A percentile compares a stretch with the other conserved stretches of the same genome.
These are phyloP conservation scores for Mycena indigotica DNA, from an alignment of 768 basidiomycete species.

Conservation along the genomic window DNA sequence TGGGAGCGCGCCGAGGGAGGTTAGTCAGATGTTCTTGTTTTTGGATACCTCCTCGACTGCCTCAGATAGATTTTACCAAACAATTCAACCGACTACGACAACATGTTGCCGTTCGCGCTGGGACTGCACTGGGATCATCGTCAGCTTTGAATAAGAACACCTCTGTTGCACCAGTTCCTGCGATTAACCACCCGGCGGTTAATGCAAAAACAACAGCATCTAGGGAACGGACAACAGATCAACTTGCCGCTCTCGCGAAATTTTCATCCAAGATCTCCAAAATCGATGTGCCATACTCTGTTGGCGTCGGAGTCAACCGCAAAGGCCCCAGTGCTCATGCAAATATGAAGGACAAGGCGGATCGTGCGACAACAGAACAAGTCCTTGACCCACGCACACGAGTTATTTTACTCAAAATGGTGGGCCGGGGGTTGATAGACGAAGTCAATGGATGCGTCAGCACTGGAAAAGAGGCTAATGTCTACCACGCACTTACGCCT, in stretches of 20 bases:
- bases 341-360: conserved; percentile 92
- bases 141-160: conserved; percentile 53
- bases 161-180: conserved; percentile 65
- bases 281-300: conserved; percentile 72
- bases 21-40: conserved; percentile 32
- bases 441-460: conserved; percentile 96
- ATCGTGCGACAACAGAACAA: conserved; percentile 95
- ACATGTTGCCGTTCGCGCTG: conserved; percentile 82
- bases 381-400: conserved; percentile 96
- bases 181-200: conserved; percentile 63
- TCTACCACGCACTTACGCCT: conserved; percentile 82
- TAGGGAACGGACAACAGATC: conserved; percentile 68
- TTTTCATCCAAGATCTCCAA: conserved; percentile 74
- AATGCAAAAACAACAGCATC: conserved; percentile 29
- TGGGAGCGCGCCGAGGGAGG: conserved; percentile 88
- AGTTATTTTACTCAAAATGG: conserved; percentile 94
- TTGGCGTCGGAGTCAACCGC: conserved; percentile 79
- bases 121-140: conserved; percentile 60
- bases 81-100: conserved; percentile 95
- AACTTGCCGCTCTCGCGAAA: conserved; percentile 73
- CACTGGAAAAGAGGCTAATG: conserved; percentile 99
- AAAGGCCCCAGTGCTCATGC: conserved; percentile 90
- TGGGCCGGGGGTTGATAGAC: conserved; percentile 82
- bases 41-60: conserved; percentile 10
- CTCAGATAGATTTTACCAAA: conserved; percentile 87